Base-by-base conservation (phyloP, 2,329 filamentous ascomycete species). In the Exophiala oligosperma region DNA sequence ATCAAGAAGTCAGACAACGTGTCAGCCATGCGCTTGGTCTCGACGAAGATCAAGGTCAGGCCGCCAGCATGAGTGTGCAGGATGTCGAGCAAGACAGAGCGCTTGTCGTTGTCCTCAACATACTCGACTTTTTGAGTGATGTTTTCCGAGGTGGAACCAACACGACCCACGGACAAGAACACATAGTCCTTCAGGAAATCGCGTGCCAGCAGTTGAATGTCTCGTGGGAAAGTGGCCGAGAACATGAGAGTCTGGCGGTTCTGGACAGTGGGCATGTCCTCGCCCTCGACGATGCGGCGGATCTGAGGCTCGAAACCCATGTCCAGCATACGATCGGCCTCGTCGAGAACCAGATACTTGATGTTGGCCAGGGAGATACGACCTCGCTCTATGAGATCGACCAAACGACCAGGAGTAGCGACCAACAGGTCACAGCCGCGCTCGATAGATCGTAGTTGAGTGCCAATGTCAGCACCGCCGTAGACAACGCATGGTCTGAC, bases 291-390 rank as follows among this genome's bases (percentile, higher is more conserved):
- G 71, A 99, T 97, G 70, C 93, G 90, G 72, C 94, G 92, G 73
- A 99, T 99, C 81, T 99, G 94, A 71, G 94, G 94, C 83, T 99
- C 94, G 84, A 99, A 99, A 94, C 94, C 94, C 94, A 99, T 99
- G 84, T 99, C 94, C 84, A 99, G 84, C 94, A 99, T 99, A 76
- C 94, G 94, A 82, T 99, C 94, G 76, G 94, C 94, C 85, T 99
- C 94, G 70, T 99, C 94, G 55, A 99, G 90, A 69, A 99, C 91
- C 63, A 99, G 85, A 75, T 99, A 99, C 83, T 97, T 97, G 84
- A 99, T 99, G 84, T 96, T 97, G 77, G 88, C 86, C 56, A 99
- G 88, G 46, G 94, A 97, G 75, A 99, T 97, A 73, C 93, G 91
- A 72, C 94, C 94, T 83, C 94, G 91, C 84, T 97, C 94, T 73